phyloP scores from a whole-genome alignment of 1,139 yeast species.

The Pichia cactophila region DNA sequence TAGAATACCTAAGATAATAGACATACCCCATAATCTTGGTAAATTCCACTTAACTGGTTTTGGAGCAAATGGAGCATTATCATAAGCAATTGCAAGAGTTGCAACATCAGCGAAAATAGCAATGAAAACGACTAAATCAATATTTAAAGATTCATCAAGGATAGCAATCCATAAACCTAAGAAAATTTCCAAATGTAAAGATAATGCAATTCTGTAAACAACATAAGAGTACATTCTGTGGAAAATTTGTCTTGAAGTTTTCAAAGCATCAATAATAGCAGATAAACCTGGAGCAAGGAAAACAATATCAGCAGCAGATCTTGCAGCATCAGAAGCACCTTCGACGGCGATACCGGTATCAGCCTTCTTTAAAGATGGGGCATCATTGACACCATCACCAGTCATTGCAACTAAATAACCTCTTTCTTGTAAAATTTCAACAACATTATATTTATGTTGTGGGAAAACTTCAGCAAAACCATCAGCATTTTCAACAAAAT shows the following conservation, averaged over 20 bases:
- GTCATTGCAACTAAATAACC: conserved; percentile 97
- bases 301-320: conserved; percentile 95
- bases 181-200: conserved; percentile 87
- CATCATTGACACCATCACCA: conserved; percentile 98
- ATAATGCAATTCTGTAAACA: conserved; percentile 92
- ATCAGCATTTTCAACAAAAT: conserved; percentile 92
- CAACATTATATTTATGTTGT: conserved; percentile 90
- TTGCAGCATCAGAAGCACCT: conserved; percentile 95
- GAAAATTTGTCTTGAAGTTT: conserved; percentile 94
- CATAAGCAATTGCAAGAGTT: conserved; percentile 90
- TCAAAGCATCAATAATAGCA: conserved; percentile 89
- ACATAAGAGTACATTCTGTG: conserved; percentile 97
- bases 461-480: conserved; percentile 98
- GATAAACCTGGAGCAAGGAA: conserved; percentile 95
- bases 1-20: conserved; percentile 70
- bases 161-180: conserved; percentile 93
- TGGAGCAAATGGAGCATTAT: conserved; percentile 96
- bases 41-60: conserved; percentile 98
- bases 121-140: conserved; percentile 85
- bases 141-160: conserved; percentile 73
- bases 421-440: conserved; percentile 81
- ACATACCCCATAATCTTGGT: conserved; percentile 97
- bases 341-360: conserved; percentile 97
- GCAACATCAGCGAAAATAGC: conserved; percentile 96
- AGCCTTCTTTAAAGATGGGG: conserved; percentile 93